Base-by-base conservation (phyloP, 1,139 yeast species). In the Saccharomyces hybrid region DNA sequence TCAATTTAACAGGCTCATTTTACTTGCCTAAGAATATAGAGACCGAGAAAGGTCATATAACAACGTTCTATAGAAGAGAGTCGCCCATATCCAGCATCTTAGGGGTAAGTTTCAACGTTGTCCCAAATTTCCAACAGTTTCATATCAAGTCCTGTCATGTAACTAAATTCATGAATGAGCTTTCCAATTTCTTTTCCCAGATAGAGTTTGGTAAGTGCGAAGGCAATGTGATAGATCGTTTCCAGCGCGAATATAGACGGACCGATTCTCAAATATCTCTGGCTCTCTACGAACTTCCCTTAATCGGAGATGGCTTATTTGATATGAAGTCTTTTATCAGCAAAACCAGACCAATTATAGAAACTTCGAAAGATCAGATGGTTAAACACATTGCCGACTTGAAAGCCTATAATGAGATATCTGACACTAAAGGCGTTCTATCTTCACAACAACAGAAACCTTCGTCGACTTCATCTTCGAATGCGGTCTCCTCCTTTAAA, bases 301-400 rank as follows among this genome's bases (percentile, higher is more conserved):
- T 59, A 41, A 34, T 58, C 4, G 56, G 54, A 5, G 58, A 54
- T 47, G 55, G 56, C 5, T 54, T 67, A 14, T 56, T 63, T 38
- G 64, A 65, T 55, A 46, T 56, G 27, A 50, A 50, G 1, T 47
- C 49, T 2, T 47, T 62, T 2, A 49, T 31, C 2, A 52, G 51
- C 38, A 52, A 32, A n/a, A 66, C 65, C 51, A 46, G 38, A 4
- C 59, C 60, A 3, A 32, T 59, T 4, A 50, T 67, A 12, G 61
- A 61, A 34, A 53, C 51, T 26, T 61, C 66, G 2, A 54, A 59
- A 42, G 49, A 44, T 11, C 48, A 55, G 11, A 51, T 65, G 14
- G 44, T 50, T 4, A 42, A 53, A 1, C 62, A 59, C 51, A 59
- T 54, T n/a, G 49, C 51, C 9, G 53, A 56, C 16, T 26, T 65